Conservation (phyloP, 164 flowering plant species). For the Liriodendron chinense region DNA sequence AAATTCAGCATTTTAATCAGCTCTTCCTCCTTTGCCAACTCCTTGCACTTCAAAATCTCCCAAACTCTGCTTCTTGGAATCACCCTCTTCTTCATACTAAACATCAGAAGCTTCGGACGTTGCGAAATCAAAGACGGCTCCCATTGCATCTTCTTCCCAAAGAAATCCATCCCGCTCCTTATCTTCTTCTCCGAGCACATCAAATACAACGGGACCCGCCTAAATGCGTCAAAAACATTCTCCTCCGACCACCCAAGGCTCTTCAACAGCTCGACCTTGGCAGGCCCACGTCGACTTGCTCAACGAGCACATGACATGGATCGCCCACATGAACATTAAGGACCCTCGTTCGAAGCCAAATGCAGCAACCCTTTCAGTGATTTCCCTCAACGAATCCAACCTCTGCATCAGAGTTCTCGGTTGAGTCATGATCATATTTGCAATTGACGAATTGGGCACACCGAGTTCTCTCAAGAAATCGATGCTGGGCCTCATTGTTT, state of each 20-base stretch:
- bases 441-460: neutral
- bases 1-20: neutral
- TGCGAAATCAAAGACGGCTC: neutral
- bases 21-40: neutral
- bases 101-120: neutral
- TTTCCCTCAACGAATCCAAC: neutral
- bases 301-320: slow-evolving; percentile 8
- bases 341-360: slow-evolving; percentile 11
- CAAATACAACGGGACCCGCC: neutral
- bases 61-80: slow-evolving; percentile 11
- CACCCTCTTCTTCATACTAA: slow-evolving; percentile 9
- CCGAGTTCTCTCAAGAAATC: slow-evolving; percentile 5
- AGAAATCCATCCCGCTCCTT: slow-evolving; percentile 10
- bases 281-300: slow-evolving; percentile 10
- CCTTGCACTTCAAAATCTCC: slow-evolving; percentile 5
- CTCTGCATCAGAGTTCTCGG: slow-evolving; percentile 5
- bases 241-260: slow-evolving; percentile 13
- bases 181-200: slow-evolving; percentile 9
- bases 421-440: neutral
- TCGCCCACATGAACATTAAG: slow-evolving; percentile 2
- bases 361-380: slow-evolving; percentile 1
- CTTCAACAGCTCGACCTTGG: slow-evolving; percentile 12
- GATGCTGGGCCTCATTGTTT: slow-evolving; percentile 1
- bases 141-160: slow-evolving; percentile 6
- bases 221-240: slow-evolving; percentile 8